These are phyloP conservation scores for Xylaria sp. DNA, from an alignment of 2,329 filamentous ascomycete genomes.

Conservation along the genomic window DNA sequence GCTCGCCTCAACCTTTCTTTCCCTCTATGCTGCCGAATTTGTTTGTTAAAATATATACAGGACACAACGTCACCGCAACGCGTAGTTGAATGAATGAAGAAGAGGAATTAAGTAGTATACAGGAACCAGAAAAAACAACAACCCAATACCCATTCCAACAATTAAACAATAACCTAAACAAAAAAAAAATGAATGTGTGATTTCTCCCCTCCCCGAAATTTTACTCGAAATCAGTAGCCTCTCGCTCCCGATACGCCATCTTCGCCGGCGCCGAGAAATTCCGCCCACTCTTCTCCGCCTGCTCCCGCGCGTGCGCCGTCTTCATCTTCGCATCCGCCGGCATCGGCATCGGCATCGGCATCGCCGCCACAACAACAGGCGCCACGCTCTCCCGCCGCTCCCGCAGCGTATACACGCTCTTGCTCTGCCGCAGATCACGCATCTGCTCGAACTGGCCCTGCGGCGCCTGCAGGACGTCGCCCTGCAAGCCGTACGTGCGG, in stretches of 20 bases:
- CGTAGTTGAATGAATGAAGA: too few relatives aligned
- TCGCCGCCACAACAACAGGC: background rate
- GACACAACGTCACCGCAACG: too few relatives aligned
- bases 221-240: background rate
- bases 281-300: background rate
- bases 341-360: background rate
- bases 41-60: too few relatives aligned
- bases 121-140: too few relatives aligned
- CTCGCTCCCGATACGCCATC: background rate
- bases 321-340: too few relatives aligned
- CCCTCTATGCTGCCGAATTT: too few relatives aligned
- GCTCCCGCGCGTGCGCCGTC: background rate
- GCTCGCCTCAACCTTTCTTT: too few relatives aligned
- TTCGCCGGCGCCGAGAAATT: background rate
- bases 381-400: background rate
- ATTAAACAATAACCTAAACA: background rate
- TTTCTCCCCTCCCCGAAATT: too few relatives aligned
- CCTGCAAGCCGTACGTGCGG: slow-evolving; percentile 17
- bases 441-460: slow-evolving; percentile 22
- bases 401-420: slow-evolving; percentile 23
- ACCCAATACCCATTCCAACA: too few relatives aligned
- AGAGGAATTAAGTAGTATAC: too few relatives aligned
- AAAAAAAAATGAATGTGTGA: background rate
- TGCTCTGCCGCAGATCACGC: slow-evolving; percentile 14
- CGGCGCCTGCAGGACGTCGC: background rate